phyloP scores from a whole-genome alignment of 1,284 basidiomycete genomes.

The Moesziomyces antarcticus region DNA sequence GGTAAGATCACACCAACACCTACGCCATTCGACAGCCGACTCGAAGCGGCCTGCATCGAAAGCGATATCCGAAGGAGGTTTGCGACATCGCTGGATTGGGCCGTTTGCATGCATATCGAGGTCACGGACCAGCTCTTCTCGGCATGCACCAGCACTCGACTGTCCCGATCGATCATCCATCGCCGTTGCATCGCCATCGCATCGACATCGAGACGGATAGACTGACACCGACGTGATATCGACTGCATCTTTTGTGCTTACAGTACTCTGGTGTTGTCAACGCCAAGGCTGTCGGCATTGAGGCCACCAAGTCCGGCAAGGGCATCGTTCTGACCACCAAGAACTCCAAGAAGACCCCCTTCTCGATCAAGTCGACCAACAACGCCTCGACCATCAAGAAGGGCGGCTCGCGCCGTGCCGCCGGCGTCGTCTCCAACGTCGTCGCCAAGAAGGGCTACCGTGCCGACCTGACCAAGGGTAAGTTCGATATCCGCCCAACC shows the following conservation, averaged over 20 bases:
- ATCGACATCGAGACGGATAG: too few species aligned
- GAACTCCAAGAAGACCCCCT: constrained; percentile 60
- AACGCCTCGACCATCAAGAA: constrained; percentile 48
- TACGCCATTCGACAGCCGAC: too few species aligned
- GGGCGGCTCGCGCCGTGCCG: constrained; percentile 58
- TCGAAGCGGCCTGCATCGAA: too few species aligned
- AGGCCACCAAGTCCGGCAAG: constrained; percentile 48
- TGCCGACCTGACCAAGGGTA: constrained; percentile 63
- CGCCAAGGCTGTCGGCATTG: constrained; percentile 64
- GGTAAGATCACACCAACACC: constrained; percentile 30
- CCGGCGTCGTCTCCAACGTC: constrained; percentile 62
- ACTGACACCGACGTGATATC: neutral
- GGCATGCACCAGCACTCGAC: too few species aligned
- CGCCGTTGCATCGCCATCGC: neutral
- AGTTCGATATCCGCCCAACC: constrained; percentile 1
- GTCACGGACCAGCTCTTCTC: too few species aligned
- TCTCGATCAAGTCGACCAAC: constrained; percentile 48
- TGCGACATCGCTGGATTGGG: too few species aligned
- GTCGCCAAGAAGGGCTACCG: constrained; percentile 66
- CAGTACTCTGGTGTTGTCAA: constrained; percentile 64
- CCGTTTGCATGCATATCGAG: too few species aligned
- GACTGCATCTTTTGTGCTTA: constrained; percentile 1
- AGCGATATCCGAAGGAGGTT: too few species aligned
- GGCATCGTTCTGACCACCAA: constrained; percentile 62
- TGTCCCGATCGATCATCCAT: too few species aligned